phyloP scores from a whole-genome alignment of 2,329 filamentous ascomycete genomes.

The Seiridium unicorne region DNA sequence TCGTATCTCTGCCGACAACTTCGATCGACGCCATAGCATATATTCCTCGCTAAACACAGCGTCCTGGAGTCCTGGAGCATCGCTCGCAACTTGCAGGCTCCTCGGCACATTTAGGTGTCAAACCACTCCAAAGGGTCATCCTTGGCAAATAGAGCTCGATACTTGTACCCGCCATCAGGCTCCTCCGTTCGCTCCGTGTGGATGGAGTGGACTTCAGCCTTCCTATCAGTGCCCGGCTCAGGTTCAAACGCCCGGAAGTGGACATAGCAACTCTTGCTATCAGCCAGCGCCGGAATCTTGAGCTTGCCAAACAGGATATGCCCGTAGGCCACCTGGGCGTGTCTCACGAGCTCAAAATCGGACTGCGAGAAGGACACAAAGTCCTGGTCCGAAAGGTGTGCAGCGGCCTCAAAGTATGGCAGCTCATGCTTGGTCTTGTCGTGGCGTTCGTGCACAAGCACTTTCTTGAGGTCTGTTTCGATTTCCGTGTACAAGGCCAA shows the following conservation, averaged over 20 bases:
- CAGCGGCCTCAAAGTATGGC: constrained; percentile 52
- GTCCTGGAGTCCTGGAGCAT: too few relatives aligned
- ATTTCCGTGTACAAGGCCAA: constrained; percentile 48
- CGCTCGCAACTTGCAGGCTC: not conserved
- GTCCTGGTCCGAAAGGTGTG: constrained; percentile 35
- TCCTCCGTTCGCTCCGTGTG: constrained; percentile 44
- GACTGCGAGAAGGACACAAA: constrained; percentile 34
- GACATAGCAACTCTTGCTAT: constrained; percentile 34
- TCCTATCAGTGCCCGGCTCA: constrained; percentile 20
- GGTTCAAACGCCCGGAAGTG: constrained; percentile 48
- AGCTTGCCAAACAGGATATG: constrained; percentile 49
- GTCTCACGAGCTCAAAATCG: constrained; percentile 43
- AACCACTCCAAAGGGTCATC: constrained; percentile 54
- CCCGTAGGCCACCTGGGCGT: constrained; percentile 45
- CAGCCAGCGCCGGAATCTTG: constrained; percentile 39
- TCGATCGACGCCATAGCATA: too few relatives aligned
- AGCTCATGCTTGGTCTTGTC: constrained; percentile 46
- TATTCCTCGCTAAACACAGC: too few relatives aligned
- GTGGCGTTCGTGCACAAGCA: constrained; percentile 38
- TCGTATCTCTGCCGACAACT: too few relatives aligned
- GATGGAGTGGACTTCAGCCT: constrained; percentile 43
- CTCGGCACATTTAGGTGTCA: constrained; percentile 34
- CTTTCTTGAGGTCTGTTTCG: constrained; percentile 49
- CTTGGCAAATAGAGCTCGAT: constrained; percentile 43
- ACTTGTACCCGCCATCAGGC: constrained; percentile 39